These are phyloP conservation scores for Azolla pinnata DNA, from an alignment of 75 land plant species.

Conservation along the genomic window DNA sequence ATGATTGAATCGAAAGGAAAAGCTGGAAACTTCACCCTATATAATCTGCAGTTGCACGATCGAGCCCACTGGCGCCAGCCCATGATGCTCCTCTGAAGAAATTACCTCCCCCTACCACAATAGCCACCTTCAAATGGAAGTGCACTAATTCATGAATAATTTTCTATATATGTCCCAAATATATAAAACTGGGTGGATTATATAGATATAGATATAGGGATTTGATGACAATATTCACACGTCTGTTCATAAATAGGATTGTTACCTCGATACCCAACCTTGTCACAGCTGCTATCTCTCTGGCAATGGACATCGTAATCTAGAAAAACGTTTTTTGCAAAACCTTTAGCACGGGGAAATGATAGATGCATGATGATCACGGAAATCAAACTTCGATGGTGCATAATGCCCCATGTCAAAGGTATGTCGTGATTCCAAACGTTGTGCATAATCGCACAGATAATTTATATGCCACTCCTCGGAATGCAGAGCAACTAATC, in stretches of 20 bases:
- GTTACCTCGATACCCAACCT: slow-evolving; percentile 76
- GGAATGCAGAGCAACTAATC: too few relatives aligned
- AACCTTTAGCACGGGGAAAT: neutral
- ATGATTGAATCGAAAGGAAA: too few relatives aligned
- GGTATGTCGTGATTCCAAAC: neutral
- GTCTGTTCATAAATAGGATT: too few relatives aligned
- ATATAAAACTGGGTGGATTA: too few relatives aligned
- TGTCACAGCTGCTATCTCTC: slow-evolving; percentile 78
- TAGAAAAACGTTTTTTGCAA: slow-evolving; percentile 14
- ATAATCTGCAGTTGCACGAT: slow-evolving; percentile 94
- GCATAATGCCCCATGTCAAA: neutral
- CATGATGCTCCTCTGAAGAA: slow-evolving; percentile 75
- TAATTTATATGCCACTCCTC: too few relatives aligned
- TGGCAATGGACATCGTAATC: slow-evolving; percentile 90
- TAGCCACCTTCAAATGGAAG: slow-evolving; percentile 86
- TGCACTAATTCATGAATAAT: too few relatives aligned
- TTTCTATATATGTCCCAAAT: too few relatives aligned
- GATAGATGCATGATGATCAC: neutral
- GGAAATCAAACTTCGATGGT: too few relatives aligned
- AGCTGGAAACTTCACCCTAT: slow-evolving; percentile 48
- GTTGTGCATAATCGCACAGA: too few relatives aligned
- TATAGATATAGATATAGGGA: too few relatives aligned
- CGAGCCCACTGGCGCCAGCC: slow-evolving; percentile 68
- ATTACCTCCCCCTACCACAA: slow-evolving; percentile 95
- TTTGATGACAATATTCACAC: too few relatives aligned